Conservation (phyloP, 768 basidiomycete genomes). For the Mycena rebaudengoi region DNA sequence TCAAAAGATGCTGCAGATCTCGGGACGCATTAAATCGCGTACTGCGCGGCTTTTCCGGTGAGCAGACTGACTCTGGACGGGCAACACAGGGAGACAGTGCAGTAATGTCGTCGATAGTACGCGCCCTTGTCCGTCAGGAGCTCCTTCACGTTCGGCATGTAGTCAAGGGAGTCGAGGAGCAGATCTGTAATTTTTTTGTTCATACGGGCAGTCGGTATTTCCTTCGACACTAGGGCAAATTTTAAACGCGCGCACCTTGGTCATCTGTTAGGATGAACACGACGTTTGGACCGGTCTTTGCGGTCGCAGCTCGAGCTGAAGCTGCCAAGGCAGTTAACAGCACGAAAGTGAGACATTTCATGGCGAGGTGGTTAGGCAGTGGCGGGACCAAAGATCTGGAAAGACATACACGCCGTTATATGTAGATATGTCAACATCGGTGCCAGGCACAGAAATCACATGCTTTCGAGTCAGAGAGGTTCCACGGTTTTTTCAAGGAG, state of each 20-base stretch:
- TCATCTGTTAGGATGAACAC: slow-evolving; percentile 1
- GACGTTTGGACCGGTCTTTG: background rate
- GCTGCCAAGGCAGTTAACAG: background rate
- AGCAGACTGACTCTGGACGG: background rate
- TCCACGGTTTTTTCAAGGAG: too few species aligned
- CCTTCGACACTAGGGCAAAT: too few species aligned
- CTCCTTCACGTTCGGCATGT: background rate
- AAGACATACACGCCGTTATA: too few species aligned
- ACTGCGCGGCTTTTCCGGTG: slow-evolving; percentile 2
- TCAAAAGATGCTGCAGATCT: too few species aligned
- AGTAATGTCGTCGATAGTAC: background rate
- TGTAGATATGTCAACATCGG: too few species aligned
- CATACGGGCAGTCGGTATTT: too few species aligned
- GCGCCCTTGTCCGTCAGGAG: background rate
- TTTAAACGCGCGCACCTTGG: background rate
- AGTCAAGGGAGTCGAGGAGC: background rate
- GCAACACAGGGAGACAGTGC: slow-evolving; percentile 1
- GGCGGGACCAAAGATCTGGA: too few species aligned
- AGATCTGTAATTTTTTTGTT: background rate
- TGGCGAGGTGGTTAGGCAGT: too few species aligned
- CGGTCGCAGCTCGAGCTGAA: background rate
- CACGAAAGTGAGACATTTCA: background rate
- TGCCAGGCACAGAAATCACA: too few species aligned
- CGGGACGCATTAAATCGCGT: too few species aligned
- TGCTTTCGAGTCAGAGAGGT: too few species aligned